Conservation (phyloP, 192 early-diverging fungal species). For the Pecoramyces ruminantium region DNA sequence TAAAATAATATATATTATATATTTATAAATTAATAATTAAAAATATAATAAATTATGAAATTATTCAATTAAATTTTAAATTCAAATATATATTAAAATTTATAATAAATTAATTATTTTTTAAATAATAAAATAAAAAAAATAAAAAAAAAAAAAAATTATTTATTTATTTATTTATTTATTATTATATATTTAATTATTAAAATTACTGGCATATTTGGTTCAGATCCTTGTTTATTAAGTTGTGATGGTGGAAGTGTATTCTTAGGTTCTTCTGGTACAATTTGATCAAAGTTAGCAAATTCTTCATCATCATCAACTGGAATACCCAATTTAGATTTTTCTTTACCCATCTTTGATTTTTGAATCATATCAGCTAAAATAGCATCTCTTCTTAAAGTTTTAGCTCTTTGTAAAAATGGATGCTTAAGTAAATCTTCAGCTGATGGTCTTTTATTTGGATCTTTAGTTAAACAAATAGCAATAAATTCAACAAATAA, state of each 20-base stretch:
- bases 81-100: no score
- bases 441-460: constrained; percentile 23
- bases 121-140: no score
- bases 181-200: not conserved
- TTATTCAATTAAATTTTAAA: no score
- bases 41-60: no score
- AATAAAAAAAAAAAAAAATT: no score
- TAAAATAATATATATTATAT: no score
- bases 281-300: constrained; percentile 8
- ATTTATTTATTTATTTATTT: no score
- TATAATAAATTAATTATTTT: no score
- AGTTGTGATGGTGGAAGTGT: not conserved
- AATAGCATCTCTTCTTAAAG: constrained; percentile 19
- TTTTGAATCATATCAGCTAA: constrained; percentile 25
- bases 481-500: constrained; percentile 36
- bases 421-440: constrained; percentile 35
- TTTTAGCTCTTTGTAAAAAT: constrained; percentile 24
- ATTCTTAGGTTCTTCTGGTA: constrained; percentile 31
- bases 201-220: not conserved
- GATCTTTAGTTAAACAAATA: constrained; percentile 32
- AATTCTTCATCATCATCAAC: constrained; percentile 1
- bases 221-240: not conserved
- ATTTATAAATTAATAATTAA: no score
- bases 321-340: constrained; percentile 23
- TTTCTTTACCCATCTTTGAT: constrained; percentile 19